Conservation (phyloP, 2,329 filamentous ascomycete genomes). For the Alternaria metachromatica region DNA sequence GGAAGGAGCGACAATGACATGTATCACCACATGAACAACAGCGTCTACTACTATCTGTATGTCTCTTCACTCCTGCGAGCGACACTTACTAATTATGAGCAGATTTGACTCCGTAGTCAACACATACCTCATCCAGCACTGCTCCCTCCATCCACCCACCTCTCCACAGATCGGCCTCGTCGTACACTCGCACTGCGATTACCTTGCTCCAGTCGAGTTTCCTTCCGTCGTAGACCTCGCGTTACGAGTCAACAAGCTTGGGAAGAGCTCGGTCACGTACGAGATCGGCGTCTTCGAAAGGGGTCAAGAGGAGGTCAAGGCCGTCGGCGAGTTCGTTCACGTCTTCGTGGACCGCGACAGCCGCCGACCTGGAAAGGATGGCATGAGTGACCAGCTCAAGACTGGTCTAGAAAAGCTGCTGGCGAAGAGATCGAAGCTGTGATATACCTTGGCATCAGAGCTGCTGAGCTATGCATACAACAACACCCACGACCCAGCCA, state of each 20-base stretch:
- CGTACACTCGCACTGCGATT: constrained; percentile 85
- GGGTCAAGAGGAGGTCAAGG: constrained; percentile 75
- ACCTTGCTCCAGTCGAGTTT: constrained; percentile 81
- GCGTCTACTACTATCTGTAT: constrained; percentile 80
- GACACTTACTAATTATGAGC: too few relatives aligned
- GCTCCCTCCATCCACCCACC: constrained; percentile 72
- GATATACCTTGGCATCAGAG: not conserved
- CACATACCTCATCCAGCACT: constrained; percentile 81
- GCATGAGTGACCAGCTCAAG: constrained; percentile 67
- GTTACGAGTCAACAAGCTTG: constrained; percentile 81
- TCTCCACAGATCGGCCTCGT: constrained; percentile 81
- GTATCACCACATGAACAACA: constrained; percentile 94
- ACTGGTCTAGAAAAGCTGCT: constrained; percentile 45
- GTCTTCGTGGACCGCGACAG: constrained; percentile 83
- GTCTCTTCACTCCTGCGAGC: constrained; percentile 17
- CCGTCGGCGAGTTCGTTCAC: constrained; percentile 85
- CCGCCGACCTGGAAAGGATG: constrained; percentile 69
- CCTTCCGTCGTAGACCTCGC: constrained; percentile 83
- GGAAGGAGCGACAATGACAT: constrained; percentile 86
- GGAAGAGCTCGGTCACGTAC: constrained; percentile 86
- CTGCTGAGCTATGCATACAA: not conserved
- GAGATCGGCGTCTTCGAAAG: constrained; percentile 86
- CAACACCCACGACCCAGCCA: not conserved
- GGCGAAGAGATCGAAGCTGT: constrained; percentile 35
- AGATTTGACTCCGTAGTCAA: constrained; percentile 88